Base-by-base conservation (phyloP, 2,329 filamentous ascomycete genomes). In the Penicillium sp. region DNA sequence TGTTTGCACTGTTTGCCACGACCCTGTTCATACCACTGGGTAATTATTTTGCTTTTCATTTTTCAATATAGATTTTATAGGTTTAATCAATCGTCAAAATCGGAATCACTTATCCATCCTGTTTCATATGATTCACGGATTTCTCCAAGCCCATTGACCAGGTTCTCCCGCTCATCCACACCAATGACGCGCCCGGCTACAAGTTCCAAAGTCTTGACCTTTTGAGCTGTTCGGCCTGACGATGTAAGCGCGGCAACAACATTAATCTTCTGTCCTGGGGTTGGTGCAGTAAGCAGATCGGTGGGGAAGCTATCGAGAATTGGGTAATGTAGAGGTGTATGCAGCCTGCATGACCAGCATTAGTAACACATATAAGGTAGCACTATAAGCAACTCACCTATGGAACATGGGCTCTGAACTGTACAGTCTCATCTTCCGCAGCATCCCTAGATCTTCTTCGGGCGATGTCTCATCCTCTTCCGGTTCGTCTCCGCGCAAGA, bases 71-170 rank as follows among this genome's bases (percentile, higher is more conserved):
- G 35, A 17, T 2, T 41, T 41, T 5, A 11, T 49, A 7, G 4
- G 21, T 52, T 41, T 8, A 55, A 41, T 54, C 31, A 41, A 63
- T 81, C 77, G 17, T 77, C 78, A 48, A 75, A 76, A 35, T 82
- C 80, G 21, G 75, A 78, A 57, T 88, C 92, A 70, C 90, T 92
- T 13, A 88, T 88, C 91, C 92, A 97, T 1, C 92, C 92, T 64
- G 95, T 91, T 68, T 92, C 88, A 75, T 97, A 98, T 63, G 91
- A 91, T 71, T 97, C 93, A 1, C 90, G 90, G 70, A 98, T 88
- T 63, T 91, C 90, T 26, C 90, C 88, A 45, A 99, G 82, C 13
- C 90, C 88, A 72, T 96, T 95, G 50, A 88, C 86, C n/a, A 98
- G 82, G 2, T 83, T 83, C 77, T 99, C 95, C 47, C 94, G 85